These are phyloP conservation scores for Rhizopogon roseolus DNA, from an alignment of 768 basidiomycete genomes.

Conservation along the genomic window DNA sequence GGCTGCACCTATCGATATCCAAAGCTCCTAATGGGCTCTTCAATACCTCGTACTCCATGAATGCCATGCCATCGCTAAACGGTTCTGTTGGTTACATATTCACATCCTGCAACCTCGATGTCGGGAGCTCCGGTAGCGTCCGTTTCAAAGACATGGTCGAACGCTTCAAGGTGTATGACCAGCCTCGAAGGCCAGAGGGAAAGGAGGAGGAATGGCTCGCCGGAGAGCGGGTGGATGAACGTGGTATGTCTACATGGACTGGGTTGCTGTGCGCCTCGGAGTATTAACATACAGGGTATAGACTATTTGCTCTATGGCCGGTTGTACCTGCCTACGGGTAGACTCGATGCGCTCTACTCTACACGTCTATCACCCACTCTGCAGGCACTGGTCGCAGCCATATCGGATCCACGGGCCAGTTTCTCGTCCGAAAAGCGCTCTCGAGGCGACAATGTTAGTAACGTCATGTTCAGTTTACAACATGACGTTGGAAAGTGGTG, in stretches of 20 bases:
- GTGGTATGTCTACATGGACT: slow-evolving; percentile 46
- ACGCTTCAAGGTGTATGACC: slow-evolving; percentile 78
- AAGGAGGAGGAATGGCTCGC: slow-evolving; percentile 80
- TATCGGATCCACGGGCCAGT: slow-evolving; percentile 70
- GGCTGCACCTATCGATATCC: slow-evolving; percentile 73
- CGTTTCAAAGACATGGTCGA: slow-evolving; percentile 88
- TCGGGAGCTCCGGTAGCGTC: slow-evolving; percentile 64
- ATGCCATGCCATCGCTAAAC: slow-evolving; percentile 87
- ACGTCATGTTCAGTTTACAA: slow-evolving; percentile 80
- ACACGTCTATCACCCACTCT: slow-evolving; percentile 73
- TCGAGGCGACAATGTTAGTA: slow-evolving; percentile 50
- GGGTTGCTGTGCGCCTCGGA: slow-evolving; percentile 6
- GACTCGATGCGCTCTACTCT: slow-evolving; percentile 87
- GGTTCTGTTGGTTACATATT: slow-evolving; percentile 94
- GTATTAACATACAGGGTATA: slow-evolving; percentile 29
- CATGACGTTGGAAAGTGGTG: slow-evolving; percentile 93
- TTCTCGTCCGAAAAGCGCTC: slow-evolving; percentile 33
- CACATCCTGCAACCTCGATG: slow-evolving; percentile 77
- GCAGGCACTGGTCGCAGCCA: slow-evolving; percentile 81
- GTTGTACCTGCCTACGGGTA: slow-evolving; percentile 82
- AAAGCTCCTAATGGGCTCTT: slow-evolving; percentile 89
- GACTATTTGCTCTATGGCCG: slow-evolving; percentile 95
- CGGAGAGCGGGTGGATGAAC: slow-evolving; percentile 70
- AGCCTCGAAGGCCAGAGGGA: slow-evolving; percentile 73
- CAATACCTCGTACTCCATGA: slow-evolving; percentile 89